A percentile compares a stretch with the other conserved stretches of the same genome.
Conservation (phyloP, 345 rosid species). For the Hevea brasiliensis region DNA sequence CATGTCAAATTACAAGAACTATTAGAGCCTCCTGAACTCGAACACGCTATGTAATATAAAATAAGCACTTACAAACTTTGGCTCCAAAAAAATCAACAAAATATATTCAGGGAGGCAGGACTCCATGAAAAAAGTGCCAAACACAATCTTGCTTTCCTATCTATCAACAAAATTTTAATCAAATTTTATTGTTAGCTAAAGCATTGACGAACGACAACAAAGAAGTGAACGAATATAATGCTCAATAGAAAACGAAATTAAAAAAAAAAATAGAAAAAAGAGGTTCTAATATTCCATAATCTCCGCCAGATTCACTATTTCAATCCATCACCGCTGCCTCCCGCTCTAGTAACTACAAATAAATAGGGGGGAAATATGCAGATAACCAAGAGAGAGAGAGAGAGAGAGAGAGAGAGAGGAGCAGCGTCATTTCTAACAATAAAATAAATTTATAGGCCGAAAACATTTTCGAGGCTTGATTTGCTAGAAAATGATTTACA, state of each 20-base stretch:
- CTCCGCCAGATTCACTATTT: too few species aligned
- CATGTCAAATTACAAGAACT: too few species aligned
- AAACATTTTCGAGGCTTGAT: not conserved
- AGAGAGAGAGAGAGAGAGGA: too few species aligned
- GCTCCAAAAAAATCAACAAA: not conserved
- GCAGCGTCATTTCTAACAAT: too few species aligned
- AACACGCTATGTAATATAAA: too few species aligned
- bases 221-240: too few species aligned
- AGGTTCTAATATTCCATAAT: not conserved
- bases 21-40: too few species aligned
- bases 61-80: not conserved
- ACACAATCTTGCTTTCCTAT: not conserved
- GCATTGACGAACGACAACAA: too few species aligned
- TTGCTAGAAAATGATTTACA: not conserved
- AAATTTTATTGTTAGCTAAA: too few species aligned
- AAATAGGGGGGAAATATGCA: too few species aligned
- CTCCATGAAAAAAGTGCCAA: not conserved
- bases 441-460: not conserved
- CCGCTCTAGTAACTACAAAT: not conserved
- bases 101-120: not conserved
- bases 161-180: not conserved
- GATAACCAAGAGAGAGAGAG: too few species aligned
- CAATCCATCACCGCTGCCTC: not conserved
- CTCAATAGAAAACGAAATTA: not conserved
- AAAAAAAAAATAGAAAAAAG: not conserved